Percentiles rank a stretch among this genome's conserved stretches.
These are phyloP conservation scores for Cystobasidium tubakii DNA, from an alignment of 768 basidiomycete species.

Conservation along the genomic window DNA sequence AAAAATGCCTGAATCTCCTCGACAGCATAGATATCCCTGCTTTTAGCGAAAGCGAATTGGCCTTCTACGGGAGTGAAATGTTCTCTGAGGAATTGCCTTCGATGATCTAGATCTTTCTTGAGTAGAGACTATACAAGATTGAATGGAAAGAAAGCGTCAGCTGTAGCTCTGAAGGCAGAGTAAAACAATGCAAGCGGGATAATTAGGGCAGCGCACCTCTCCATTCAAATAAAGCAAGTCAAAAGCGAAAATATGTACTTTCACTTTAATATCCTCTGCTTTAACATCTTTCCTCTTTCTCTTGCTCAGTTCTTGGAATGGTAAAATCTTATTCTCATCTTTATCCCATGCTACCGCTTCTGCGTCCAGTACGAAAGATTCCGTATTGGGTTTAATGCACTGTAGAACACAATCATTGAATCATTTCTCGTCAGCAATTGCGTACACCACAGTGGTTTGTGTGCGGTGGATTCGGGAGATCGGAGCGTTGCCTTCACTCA, in stretches of 20 bases:
- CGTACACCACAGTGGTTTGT: no score
- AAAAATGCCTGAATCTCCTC: slow-evolving; percentile 93
- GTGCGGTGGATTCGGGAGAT: no score
- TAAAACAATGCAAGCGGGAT: not conserved
- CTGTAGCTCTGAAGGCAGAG: not conserved
- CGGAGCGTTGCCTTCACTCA: slow-evolving; percentile 52
- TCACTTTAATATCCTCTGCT: slow-evolving; percentile 93
- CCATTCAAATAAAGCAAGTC: slow-evolving; percentile 95
- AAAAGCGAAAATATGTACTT: slow-evolving; percentile 92
- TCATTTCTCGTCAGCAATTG: not conserved
- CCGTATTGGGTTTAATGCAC: slow-evolving; percentile 74
- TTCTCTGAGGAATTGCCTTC: slow-evolving; percentile 67
- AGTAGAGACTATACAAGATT: slow-evolving; percentile 66
- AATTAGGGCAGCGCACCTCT: slow-evolving; percentile 60
- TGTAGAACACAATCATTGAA: no score
- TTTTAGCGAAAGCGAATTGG: slow-evolving; percentile 89
- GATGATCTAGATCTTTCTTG: slow-evolving; percentile 65
- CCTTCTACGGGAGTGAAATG: slow-evolving; percentile 76
- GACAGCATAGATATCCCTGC: slow-evolving; percentile 76
- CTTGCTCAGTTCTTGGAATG: slow-evolving; percentile 92
- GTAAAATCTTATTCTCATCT: slow-evolving; percentile 59
- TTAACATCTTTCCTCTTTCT: slow-evolving; percentile 97
- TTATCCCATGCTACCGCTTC: slow-evolving; percentile 97
- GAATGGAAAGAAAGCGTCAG: not conserved
- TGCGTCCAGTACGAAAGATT: slow-evolving; percentile 88